Base-by-base conservation (phyloP, 306 rosid genomes). In the Ormosia semicastrata region DNA sequence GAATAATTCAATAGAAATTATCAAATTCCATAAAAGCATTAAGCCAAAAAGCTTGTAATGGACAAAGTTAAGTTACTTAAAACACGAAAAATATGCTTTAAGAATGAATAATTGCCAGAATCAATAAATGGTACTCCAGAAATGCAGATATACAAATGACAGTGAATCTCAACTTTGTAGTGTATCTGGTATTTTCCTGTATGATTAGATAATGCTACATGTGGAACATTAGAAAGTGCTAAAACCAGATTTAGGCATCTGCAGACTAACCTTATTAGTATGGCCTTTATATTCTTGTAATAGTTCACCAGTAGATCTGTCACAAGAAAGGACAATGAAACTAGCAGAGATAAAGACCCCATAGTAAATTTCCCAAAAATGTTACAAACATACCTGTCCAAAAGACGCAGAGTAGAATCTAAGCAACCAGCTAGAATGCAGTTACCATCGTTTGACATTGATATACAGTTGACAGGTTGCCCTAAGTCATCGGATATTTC, bases 401-500 rank as follows among this genome's bases (percentile, higher is more conserved):
- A 66, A 70, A 92, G 92, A 15, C 96, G 96, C 44, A 92, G 65
- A 24, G 93, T 88, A 12, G 96, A 95, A 90, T 95, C 98, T 47
- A 95, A 87, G 85, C 94, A 92, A 81, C 94, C 87, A 1, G 97
- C 98, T 84, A 95, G 80, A 78, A 93, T 66, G 87, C 98, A 90
- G 85, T 93, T 92, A 59, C 98, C 92, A 59, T 95, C 99, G 68
- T 93, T 95, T 57, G 99, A 95, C 94, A 95, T 74, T 39, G 99
- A 89, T 56, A 95, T 92, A 82, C 97, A 92, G 85, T 92, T 95
- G 77, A 95, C 98, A 77, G 99, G 94, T 47, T 89, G 99, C 80
- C 97, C 96, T 74, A 93, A 81, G 89, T 88, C 54, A 75, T 95
- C 97, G 0, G 92, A 92, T 83, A 85, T 85, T 88, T 95, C 98